Conservation (phyloP, 257 asterid genomes). For the Anisodus tanguticus region DNA sequence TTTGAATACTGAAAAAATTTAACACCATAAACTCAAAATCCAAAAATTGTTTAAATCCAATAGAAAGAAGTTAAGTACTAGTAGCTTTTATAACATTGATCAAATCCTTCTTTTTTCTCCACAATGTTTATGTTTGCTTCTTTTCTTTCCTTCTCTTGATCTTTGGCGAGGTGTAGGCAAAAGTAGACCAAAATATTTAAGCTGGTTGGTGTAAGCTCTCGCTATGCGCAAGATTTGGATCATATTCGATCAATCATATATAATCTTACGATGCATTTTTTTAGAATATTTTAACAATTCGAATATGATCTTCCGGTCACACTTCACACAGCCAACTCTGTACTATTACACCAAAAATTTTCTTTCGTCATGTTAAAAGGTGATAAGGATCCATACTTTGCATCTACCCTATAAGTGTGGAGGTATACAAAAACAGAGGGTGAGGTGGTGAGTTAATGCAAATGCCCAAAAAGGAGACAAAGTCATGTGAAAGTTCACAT, state of each 20-base stretch:
- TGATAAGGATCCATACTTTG: background rate
- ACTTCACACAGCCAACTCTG: background rate
- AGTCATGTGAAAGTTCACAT: slow-evolving; percentile 48
- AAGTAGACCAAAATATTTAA: background rate
- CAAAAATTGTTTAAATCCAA: background rate
- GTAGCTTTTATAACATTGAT: background rate
- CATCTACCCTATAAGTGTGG: background rate
- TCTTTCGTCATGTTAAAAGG: background rate
- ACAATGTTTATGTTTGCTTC: too few species aligned
- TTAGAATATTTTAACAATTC: background rate
- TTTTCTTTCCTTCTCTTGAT: background rate
- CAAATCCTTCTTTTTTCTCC: background rate
- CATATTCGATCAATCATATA: too few species aligned
- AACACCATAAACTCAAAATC: background rate
- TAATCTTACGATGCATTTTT: too few species aligned
- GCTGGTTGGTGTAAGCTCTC: background rate
- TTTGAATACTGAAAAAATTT: too few species aligned
- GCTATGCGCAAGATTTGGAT: too few species aligned
- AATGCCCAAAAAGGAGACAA: slow-evolving; percentile 36
- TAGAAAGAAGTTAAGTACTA: background rate
- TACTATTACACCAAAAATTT: background rate
- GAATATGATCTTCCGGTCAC: background rate
- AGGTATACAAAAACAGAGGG: background rate
- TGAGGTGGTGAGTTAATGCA: slow-evolving; percentile 34
- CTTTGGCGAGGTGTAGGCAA: background rate